Percentiles rank a stretch among this genome's conserved stretches.
Conservation (phyloP, 1,139 yeast genomes). For the Dujonia santamariae region DNA sequence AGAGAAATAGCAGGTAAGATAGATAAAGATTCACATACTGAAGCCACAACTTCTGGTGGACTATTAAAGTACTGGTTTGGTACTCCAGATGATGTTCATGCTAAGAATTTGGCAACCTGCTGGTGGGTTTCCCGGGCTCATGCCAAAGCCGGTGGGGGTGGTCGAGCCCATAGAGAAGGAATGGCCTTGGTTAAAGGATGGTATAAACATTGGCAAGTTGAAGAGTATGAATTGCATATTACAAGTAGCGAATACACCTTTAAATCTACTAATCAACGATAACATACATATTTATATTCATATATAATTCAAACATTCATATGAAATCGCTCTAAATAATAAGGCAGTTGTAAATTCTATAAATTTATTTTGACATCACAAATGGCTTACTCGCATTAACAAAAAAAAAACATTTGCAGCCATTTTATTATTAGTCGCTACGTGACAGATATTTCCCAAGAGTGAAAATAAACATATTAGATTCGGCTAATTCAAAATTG, state of each 20-base stretch:
- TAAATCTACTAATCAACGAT: too few relatives aligned
- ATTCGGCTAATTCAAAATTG: too few relatives aligned
- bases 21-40: slow-evolving; percentile 26
- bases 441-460: too few relatives aligned
- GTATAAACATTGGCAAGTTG: slow-evolving; percentile 31
- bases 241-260: slow-evolving; percentile 9
- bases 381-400: too few relatives aligned
- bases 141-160: slow-evolving; percentile 28
- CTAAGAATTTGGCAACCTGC: slow-evolving; percentile 32
- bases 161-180: slow-evolving; percentile 25
- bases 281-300: too few relatives aligned
- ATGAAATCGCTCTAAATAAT: too few relatives aligned
- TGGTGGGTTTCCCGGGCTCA: slow-evolving; percentile 27
- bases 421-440: too few relatives aligned
- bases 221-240: slow-evolving; percentile 21
- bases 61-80: slow-evolving; percentile 33
- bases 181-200: slow-evolving; percentile 24
- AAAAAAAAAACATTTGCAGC: too few relatives aligned
- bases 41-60: slow-evolving; percentile 30
- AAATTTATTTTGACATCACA: too few relatives aligned
- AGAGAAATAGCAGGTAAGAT: slow-evolving; percentile 19
- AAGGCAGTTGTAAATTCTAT: too few relatives aligned
- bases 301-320: too few relatives aligned
- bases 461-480: too few relatives aligned
- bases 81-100: slow-evolving; percentile 22